Base-by-base conservation (phyloP, 306 rosid genomes). In the Trichosanthes truncata region DNA sequence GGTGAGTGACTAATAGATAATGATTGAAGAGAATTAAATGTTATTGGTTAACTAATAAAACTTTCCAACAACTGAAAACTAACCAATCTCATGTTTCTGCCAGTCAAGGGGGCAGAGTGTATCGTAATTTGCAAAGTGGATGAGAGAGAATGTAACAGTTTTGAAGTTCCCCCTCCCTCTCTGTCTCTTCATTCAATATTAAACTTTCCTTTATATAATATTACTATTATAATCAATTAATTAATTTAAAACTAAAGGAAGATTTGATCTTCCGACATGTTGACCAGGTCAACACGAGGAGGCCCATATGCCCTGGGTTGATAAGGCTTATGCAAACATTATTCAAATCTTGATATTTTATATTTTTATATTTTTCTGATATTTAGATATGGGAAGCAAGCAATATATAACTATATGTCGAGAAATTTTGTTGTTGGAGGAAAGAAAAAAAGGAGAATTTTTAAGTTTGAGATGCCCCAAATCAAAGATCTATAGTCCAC, bases 221-320 rank as follows among this genome's bases (percentile, higher is more conserved):
- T 31, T 62, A 26, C 9, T 62, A 29, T 25, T 25, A 3, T 59
- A 5, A 72, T 72, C 17, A 72, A 41, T 23, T 6, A 10, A 46
- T 17, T 72, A 25, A 76, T 76, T 35, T 35, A 76, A 38, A 36
- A 10, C 13, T 31, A 55, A 21, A 13, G 67, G 15, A 25, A 21
- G 38, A 20, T 80, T 46, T 53, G 26, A 76, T 66, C 25, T 71
- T 57, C 49, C 53, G 69, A 73, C 81, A 81, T 74, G 61, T 88
- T 88, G 92, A 93, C 89, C 78, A 53, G 87, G 92, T 89, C 92
- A 88, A 85, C 84, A 74, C 74, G 81, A 31, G 75, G 82, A 83
- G 78, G 77, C 81, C 82, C 59, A 77, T 82, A 76, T 81, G 82
- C 87, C 80, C 77, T 83, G 78, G 80, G 78, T 83, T 82, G 69